Conservation (phyloP, 2,329 filamentous ascomycete species). For the Colletotrichum limetticola region DNA sequence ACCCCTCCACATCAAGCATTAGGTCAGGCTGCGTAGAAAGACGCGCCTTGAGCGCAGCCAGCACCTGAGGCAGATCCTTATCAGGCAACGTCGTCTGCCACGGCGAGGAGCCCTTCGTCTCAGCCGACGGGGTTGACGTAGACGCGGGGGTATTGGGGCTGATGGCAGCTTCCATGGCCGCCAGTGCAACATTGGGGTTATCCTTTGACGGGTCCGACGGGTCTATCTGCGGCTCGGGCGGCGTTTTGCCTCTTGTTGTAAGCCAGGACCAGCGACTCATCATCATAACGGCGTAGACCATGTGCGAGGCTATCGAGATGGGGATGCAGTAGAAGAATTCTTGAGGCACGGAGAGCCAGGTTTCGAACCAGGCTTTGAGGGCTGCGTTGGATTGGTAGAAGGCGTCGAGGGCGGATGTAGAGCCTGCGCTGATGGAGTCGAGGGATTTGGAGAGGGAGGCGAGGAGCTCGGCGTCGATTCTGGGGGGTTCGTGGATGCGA, state of each 20-base stretch:
- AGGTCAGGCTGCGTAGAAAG: constrained; percentile 57
- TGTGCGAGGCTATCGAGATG: constrained; percentile 55
- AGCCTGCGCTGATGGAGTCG: constrained; percentile 47
- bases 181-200: constrained; percentile 8
- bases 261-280: constrained; percentile 63
- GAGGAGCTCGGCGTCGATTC: constrained; percentile 52
- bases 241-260: constrained; percentile 37
- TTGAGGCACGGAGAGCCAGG: constrained; percentile 57
- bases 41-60: constrained; percentile 53
- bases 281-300: constrained; percentile 62
- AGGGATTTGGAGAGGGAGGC: constrained; percentile 56
- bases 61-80: constrained; percentile 48
- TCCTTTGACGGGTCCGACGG: not conserved
- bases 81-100: constrained; percentile 3
- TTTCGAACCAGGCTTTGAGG: constrained; percentile 60
- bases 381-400: constrained; percentile 61
- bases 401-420: constrained; percentile 57
- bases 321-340: constrained; percentile 57
- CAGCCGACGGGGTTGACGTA: not conserved
- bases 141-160: not conserved
- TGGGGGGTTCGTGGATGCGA: constrained; percentile 59
- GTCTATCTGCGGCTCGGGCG: not conserved
- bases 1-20: constrained; percentile 54
- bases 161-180: constrained; percentile 23
- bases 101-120: not conserved